Evolutionary conservation across 164 flowering plant genomes (phyloP).

Genomic region (Piper betle): DNA sequence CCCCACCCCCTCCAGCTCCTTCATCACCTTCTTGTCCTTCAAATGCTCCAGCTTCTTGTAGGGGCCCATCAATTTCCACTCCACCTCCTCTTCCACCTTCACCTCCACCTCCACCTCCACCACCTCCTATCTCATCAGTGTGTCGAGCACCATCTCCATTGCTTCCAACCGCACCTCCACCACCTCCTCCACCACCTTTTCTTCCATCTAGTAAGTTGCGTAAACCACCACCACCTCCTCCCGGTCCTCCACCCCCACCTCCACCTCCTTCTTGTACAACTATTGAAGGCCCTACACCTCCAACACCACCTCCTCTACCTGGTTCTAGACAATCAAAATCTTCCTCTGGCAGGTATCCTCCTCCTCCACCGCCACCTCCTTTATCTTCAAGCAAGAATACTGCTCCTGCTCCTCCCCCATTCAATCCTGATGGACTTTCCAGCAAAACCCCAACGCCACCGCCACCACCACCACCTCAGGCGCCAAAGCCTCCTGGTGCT

Average conservation of each 20-base stretch:
- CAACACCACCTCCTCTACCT: slow-evolving; percentile 20
- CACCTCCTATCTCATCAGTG: slow-evolving; percentile 13
- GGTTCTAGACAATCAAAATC: slow-evolving; percentile 7
- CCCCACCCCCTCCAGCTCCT: slow-evolving; percentile 3
- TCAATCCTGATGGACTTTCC: slow-evolving; percentile 12
- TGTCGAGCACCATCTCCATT: background rate
- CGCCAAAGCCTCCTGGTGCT: slow-evolving; percentile 32
- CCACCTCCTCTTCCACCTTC: slow-evolving; percentile 10
- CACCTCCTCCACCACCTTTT: slow-evolving; percentile 6
- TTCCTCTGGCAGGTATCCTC: slow-evolving; percentile 4
- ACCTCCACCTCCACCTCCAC: slow-evolving; percentile 6
- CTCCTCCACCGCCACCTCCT: slow-evolving; percentile 30
- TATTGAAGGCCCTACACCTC: slow-evolving; percentile 10
- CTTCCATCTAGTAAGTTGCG: slow-evolving; percentile 3
- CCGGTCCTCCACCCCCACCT: slow-evolving; percentile 23
- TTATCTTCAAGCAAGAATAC: slow-evolving; percentile 7
- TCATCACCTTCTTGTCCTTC: slow-evolving; percentile 6
- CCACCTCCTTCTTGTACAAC: slow-evolving; percentile 13
- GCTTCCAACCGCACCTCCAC: slow-evolving; percentile 1
- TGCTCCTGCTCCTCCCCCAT: slow-evolving; percentile 24
- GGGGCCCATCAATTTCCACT: background rate
- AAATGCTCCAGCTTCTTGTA: slow-evolving; percentile 2
- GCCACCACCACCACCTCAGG: slow-evolving; percentile 38
- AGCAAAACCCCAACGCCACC: slow-evolving; percentile 13
- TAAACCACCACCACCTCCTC: slow-evolving; percentile 16